These are phyloP conservation scores for Withania somnifera DNA, from an alignment of 305 asterid species.

Conservation along the genomic window DNA sequence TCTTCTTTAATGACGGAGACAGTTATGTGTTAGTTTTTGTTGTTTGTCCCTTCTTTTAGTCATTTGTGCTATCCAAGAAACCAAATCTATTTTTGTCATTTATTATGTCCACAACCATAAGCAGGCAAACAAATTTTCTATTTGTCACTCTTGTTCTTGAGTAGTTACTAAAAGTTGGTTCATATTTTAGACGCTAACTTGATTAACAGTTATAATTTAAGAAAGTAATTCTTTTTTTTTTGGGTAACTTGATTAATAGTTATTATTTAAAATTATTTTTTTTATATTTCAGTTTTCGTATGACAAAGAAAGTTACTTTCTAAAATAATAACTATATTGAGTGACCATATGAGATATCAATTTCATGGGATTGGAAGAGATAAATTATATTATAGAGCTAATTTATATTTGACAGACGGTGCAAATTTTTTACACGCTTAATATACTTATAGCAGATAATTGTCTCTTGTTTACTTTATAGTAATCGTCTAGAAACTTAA, in stretches of 20 bases:
- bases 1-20: background rate
- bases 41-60: background rate
- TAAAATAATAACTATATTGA: too few species aligned
- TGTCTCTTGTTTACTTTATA: too few species aligned
- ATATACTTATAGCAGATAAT: background rate
- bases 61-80: background rate
- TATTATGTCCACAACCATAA: background rate
- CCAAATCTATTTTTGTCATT: background rate
- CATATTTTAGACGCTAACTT: too few species aligned
- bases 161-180: background rate
- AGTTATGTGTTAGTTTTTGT: background rate
- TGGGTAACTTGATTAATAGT: too few species aligned
- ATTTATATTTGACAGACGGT: background rate
- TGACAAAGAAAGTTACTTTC: too few species aligned
- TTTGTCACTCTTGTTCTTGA: background rate
- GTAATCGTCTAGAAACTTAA: background rate
- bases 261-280: background rate
- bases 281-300: too few species aligned
- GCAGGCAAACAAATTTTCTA: background rate
- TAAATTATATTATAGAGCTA: too few species aligned
- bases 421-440: background rate
- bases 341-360: too few species aligned
- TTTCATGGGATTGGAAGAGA: too few species aligned
- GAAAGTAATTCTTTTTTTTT: background rate
- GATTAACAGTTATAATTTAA: too few species aligned